Evolutionary conservation across 176 grass and related monocot species (phyloP).

Genomic region (Triticum urartu): DNA sequence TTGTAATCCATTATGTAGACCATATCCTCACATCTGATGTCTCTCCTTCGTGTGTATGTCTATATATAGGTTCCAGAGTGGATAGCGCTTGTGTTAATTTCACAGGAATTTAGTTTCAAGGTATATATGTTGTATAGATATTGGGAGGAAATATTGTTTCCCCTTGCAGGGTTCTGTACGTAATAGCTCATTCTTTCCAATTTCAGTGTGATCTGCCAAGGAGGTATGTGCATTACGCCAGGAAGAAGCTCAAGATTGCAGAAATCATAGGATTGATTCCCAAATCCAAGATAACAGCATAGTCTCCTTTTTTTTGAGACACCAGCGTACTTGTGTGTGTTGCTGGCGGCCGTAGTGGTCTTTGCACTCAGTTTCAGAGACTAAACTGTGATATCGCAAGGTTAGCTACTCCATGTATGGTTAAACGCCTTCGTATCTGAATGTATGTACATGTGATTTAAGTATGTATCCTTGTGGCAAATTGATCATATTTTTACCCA

Average conservation of each 20-base stretch:
- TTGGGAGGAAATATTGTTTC: neutral
- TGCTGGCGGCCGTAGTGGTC: neutral
- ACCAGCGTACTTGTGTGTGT: neutral
- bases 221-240: neutral
- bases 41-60: neutral
- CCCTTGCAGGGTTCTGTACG: neutral
- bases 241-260: slow-evolving; percentile 19
- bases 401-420: too few relatives aligned
- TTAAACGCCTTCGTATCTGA: too few relatives aligned
- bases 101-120: neutral
- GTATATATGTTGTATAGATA: neutral
- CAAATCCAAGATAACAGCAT: neutral
- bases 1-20: neutral
- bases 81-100: neutral
- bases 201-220: neutral
- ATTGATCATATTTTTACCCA: too few relatives aligned
- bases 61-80: neutral
- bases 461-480: too few relatives aligned
- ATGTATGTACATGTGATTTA: too few relatives aligned
- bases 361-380: too few relatives aligned
- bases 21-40: neutral
- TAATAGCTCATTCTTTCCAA: neutral
- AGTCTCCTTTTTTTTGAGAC: too few relatives aligned
- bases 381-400: too few relatives aligned
- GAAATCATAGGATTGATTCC: neutral